Base-by-base conservation (phyloP, 257 asterid genomes). In the Solanum chiquidenum region DNA sequence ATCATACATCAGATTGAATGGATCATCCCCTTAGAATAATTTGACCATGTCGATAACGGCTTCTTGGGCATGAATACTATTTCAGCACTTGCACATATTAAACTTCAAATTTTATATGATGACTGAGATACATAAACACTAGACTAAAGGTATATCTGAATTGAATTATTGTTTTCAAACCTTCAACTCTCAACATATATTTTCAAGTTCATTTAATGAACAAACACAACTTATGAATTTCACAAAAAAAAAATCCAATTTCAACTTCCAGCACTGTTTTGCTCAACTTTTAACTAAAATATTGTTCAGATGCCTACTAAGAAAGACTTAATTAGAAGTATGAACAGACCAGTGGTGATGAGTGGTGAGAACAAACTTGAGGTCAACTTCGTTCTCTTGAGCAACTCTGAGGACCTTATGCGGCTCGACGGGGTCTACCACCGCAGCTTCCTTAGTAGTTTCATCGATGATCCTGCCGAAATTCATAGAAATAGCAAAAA, bases 361-460 rank as follows among this genome's bases (percentile, higher is more conserved):
- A 83, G 99, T 95, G 86, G 99, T 95, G 92, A 97, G 98, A 68
- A 97, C 96, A 64, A 93, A 87, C 93, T 95, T 95, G 12, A 97
- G 94, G 77, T 92, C 79, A 86, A 90, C 96, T 18, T 94, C 98
- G 82, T 95, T 93, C 88, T 97, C 99, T 86, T 93, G 89, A 79
- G 98, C 99, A 25, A 92, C 97, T 9, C 92, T 90, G 62, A 93
- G 91, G 83, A 96, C 88, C 92, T 93, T 96, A 89, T 92, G 95
- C 68, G 99, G 98, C 94, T 96, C 98, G 33, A 93, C 98, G 6
- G 99, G 98, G 87, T 96, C 99, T 13, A 95, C 99, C 29, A 90
- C 98, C 8, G 98, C 98, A 69, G 97, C 99, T 88, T 94, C 95
- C 88, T 94, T 96, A 11, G 98, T 92, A n/a, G 90, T 85, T 85